A percentile compares a stretch with the other conserved stretches of the same genome.
These are phyloP conservation scores for Rhazya stricta DNA, from an alignment of 257 asterid genomes.

Conservation along the genomic window DNA sequence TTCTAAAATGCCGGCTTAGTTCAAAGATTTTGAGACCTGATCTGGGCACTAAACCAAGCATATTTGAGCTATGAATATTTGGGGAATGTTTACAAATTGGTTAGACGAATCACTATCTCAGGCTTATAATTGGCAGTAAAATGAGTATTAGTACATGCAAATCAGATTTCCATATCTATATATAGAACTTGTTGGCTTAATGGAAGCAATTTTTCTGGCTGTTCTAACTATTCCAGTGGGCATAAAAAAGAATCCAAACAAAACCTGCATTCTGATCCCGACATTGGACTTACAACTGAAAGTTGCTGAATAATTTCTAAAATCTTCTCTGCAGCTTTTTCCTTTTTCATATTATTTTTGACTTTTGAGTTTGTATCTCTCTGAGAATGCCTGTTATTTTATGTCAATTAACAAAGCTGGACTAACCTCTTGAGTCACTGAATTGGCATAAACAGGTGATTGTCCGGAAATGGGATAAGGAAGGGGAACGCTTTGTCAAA, in stretches of 20 bases:
- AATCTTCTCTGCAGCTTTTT: background rate
- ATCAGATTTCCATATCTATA: too few species aligned
- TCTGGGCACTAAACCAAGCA: background rate
- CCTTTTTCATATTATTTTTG: background rate
- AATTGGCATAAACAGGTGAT: constrained; percentile 51
- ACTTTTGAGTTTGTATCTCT: background rate
- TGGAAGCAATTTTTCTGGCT: background rate
- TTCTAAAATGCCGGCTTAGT: constrained; percentile 7
- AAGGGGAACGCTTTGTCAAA: constrained; percentile 62
- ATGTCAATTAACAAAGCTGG: background rate
- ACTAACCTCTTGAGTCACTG: background rate
- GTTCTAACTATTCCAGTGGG: background rate
- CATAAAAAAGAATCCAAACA: too few species aligned
- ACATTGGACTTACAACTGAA: background rate
- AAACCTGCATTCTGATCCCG: background rate
- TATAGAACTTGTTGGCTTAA: background rate
- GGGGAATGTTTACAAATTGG: background rate
- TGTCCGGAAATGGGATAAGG: constrained; percentile 72
- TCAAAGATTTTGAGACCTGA: background rate
- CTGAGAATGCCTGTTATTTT: background rate
- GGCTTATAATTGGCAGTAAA: background rate
- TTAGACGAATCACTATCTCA: background rate
- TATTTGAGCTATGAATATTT: background rate
- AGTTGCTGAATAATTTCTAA: background rate
- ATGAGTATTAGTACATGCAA: background rate